A percentile compares a stretch with the other conserved stretches of the same genome.
These are phyloP conservation scores for Daedalea quercina DNA, from an alignment of 768 basidiomycete species.

Conservation along the genomic window DNA sequence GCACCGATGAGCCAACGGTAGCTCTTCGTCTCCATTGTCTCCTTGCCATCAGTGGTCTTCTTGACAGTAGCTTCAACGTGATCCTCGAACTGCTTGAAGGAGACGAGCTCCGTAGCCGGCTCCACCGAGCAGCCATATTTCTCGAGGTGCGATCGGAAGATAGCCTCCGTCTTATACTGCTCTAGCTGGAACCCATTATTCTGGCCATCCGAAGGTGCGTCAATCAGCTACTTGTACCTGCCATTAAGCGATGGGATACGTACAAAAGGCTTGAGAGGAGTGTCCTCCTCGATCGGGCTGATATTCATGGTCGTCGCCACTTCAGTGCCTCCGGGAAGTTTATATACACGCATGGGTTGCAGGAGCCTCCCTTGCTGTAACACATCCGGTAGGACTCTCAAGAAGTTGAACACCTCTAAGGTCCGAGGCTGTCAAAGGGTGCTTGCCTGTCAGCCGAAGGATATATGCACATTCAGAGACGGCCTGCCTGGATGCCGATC, in stretches of 20 bases:
- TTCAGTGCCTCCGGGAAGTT: constrained; percentile 11
- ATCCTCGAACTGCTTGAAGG: constrained; percentile 7
- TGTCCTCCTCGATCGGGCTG: background rate
- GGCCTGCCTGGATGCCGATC: constrained; percentile 20
- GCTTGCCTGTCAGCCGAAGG: no score
- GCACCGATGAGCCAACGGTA: constrained; percentile 33
- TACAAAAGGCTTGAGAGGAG: constrained; percentile 14
- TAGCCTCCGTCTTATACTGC: constrained; percentile 12
- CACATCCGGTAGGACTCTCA: constrained; percentile 14
- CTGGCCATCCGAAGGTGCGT: background rate
- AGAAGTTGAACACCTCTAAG: constrained; percentile 12
- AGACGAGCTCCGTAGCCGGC: constrained; percentile 5
- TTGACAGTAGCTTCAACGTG: constrained; percentile 24
- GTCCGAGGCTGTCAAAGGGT: constrained; percentile 12
- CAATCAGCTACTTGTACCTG: background rate
- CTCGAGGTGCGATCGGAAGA: constrained; percentile 9
- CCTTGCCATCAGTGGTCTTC: constrained; percentile 21
- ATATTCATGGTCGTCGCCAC: constrained; percentile 1
- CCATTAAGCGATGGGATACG: background rate
- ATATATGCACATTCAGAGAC: no score
- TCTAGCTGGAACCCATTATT: background rate
- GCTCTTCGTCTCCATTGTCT: constrained; percentile 20
- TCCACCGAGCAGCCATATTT: constrained; percentile 10
- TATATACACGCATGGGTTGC: constrained; percentile 7
- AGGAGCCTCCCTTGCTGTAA: background rate